A percentile compares a stretch with the other conserved stretches of the same genome.
phyloP scores from a whole-genome alignment of 225 moss, liverwort and hornwort genomes.

The Anthoceros angustus region DNA sequence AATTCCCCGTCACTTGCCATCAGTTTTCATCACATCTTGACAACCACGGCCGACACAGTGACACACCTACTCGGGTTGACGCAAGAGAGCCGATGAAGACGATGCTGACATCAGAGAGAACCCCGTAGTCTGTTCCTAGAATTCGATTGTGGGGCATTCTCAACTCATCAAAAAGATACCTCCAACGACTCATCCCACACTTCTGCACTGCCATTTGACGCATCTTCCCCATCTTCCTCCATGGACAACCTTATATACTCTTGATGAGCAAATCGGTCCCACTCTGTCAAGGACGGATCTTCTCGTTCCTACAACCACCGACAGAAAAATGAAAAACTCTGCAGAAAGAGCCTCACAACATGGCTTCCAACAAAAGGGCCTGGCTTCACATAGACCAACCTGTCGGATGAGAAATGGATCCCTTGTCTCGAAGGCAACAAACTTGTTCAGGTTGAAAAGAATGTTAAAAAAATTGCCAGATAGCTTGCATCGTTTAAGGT shows the following conservation, averaged over 20 bases:
- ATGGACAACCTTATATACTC: slow-evolving; percentile 94
- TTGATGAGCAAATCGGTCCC: slow-evolving; percentile 92
- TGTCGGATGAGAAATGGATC: slow-evolving; percentile 90
- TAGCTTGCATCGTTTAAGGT: slow-evolving; percentile 81
- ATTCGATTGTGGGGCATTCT: background rate
- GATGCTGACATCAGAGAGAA: background rate
- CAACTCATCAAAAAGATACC: slow-evolving; percentile 48
- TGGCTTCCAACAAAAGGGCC: background rate
- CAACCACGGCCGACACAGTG: too few relatives aligned
- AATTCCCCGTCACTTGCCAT: slow-evolving; percentile 4
- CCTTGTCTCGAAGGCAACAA: slow-evolving; percentile 92
- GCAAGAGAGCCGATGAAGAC: background rate
- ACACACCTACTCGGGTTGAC: too few relatives aligned
- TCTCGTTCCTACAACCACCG: slow-evolving; percentile 51
- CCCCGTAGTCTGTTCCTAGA: slow-evolving; percentile 1
- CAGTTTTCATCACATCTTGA: background rate
- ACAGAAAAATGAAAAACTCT: background rate
- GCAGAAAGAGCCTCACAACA: too few relatives aligned
- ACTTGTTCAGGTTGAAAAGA: slow-evolving; percentile 91
- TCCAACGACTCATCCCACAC: slow-evolving; percentile 94
- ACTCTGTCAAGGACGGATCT: slow-evolving; percentile 84
- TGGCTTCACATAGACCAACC: slow-evolving; percentile 17
- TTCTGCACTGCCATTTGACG: slow-evolving; percentile 89
- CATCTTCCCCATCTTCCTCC: slow-evolving; percentile 98
- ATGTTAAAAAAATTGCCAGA: slow-evolving; percentile 97